Evolutionary conservation across 78 protist genomes (phyloP).

Genomic region (Polysphondylium violaceum): DNA sequence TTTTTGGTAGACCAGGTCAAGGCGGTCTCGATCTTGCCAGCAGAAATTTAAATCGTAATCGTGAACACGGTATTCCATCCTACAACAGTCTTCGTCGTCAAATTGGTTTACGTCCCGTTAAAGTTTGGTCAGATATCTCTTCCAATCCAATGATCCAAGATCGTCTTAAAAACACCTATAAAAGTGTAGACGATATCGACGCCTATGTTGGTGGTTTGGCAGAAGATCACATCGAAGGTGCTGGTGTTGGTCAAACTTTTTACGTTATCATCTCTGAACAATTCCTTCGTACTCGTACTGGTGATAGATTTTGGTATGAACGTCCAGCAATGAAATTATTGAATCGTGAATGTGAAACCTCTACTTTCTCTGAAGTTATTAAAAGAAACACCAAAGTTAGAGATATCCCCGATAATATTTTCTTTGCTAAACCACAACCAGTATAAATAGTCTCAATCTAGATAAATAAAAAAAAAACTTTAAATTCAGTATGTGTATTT

Average conservation of each 20-base stretch:
- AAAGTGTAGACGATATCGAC: constrained; percentile 23
- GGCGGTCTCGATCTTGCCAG: constrained; percentile 80
- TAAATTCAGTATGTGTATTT: no score
- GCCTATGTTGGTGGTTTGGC: constrained; percentile 73
- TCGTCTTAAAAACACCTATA: constrained; percentile 37
- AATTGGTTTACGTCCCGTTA: constrained; percentile 51
- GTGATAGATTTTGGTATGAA: constrained; percentile 78
- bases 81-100: constrained; percentile 54
- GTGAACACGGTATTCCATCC: constrained; percentile 79
- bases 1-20: constrained; percentile 75
- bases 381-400: constrained; percentile 54
- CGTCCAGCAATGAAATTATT: constrained; percentile 16
- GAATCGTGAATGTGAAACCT: constrained; percentile 38
- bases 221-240: constrained; percentile 45
- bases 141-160: not conserved
- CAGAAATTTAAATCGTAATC: constrained; percentile 58
- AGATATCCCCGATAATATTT: no score
- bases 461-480: no score
- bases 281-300: constrained; percentile 54
- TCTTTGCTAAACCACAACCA: no score
- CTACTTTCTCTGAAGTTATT: constrained; percentile 19
- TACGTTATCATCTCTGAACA: constrained; percentile 56
- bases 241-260: constrained; percentile 77
- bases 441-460: no score
- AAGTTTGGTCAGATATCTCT: constrained; percentile 54